Percentiles rank a stretch among this genome's conserved stretches.
phyloP scores from a whole-genome alignment of 1,284 basidiomycete species.

The Naganishia sp. region DNA sequence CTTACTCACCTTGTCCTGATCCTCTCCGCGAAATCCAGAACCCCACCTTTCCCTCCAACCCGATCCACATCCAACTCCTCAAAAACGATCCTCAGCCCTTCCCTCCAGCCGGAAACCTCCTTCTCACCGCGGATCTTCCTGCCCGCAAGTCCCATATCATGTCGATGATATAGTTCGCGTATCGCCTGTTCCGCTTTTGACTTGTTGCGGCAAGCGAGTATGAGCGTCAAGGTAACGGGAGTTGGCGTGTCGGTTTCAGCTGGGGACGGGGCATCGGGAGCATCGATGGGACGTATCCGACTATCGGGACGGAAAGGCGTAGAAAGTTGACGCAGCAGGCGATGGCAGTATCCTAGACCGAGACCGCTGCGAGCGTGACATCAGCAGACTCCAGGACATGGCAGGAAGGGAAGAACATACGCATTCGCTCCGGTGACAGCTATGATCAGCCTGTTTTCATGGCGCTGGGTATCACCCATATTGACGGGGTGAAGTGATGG shows the following conservation, averaged over 20 bases:
- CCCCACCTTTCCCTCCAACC: conserved; percentile 60
- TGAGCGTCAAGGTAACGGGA: conserved; percentile 66
- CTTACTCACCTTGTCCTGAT: conserved; percentile 59
- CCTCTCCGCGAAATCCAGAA: conserved; percentile 66
- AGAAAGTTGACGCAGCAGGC: conserved; percentile 71
- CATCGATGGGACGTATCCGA: conserved; percentile 35
- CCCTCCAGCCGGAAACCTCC: conserved; percentile 60
- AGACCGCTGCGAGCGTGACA: conserved; percentile 63
- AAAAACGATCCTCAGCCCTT: conserved; percentile 65
- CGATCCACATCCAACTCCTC: conserved; percentile 66
- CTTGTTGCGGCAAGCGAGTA: conserved; percentile 76
- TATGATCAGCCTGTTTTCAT: conserved; percentile 54
- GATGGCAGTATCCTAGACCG: conserved; percentile 79
- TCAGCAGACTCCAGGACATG: neutral
- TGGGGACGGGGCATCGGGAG: conserved; percentile 46
- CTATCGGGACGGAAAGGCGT: conserved; percentile 41
- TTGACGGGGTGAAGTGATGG: neutral
- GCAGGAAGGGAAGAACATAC: conserved; percentile 52
- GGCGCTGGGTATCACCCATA: neutral
- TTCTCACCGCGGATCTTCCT: conserved; percentile 50
- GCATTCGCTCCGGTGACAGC: conserved; percentile 70
- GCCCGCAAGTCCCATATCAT: conserved; percentile 52
- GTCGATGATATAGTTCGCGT: conserved; percentile 60
- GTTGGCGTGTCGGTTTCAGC: conserved; percentile 56
- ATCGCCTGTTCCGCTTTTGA: conserved; percentile 69